Base-by-base conservation (phyloP, 2,329 filamentous ascomycete genomes). In the Curvularia spicifera region DNA sequence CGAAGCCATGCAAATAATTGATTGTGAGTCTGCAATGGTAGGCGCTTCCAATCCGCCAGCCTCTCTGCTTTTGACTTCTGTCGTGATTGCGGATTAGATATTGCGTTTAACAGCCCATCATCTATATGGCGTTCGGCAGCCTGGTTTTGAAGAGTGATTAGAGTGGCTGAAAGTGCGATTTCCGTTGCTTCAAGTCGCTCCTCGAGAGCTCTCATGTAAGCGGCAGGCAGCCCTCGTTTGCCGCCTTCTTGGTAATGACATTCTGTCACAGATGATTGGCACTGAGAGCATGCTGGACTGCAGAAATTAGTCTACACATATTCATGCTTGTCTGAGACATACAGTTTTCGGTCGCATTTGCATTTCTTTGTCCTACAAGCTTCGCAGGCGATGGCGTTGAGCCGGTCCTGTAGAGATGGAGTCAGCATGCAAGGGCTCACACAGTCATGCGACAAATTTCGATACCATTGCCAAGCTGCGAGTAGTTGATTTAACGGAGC, bases 211-310 rank as follows among this genome's bases (percentile, higher is more conserved):
- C 54, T 63, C 42, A 72, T 72, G 47, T 71, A 72, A 24, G 66
- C 68, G 42, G 61, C 59, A 10, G 68, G 69, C 4, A 72, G 61
- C 5, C 69, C 69, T 53, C 69, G 57, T 43, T 69, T 71, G 2
- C 69, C 68, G 13, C 69, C 69, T 48, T 71, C 60, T 33, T 66
- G 61, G 37, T 72, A 72, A 15, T 60, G 66, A 39, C 69, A 72
- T 9, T 45, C 29, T 5, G 61, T 45, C 13, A 61, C 57, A 8
- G 57, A 46, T 22, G 51, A 37, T 15, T 59, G 60, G 33, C 69
- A 72, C 56, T 70, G 68, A 13, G 66, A 65, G 44, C 70, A 72
- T 28, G 54, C 54, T n/a, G 70, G 70, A 20, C 70, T 72, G 46
- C 9, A 31, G 6, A 22, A 7, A 33, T 53, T 42, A 57, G 53